A percentile compares a stretch with the other conserved stretches of the same genome.
These are phyloP conservation scores for Euryodendron excelsum DNA, from an alignment of 148 eudicot genomes.

Conservation along the genomic window DNA sequence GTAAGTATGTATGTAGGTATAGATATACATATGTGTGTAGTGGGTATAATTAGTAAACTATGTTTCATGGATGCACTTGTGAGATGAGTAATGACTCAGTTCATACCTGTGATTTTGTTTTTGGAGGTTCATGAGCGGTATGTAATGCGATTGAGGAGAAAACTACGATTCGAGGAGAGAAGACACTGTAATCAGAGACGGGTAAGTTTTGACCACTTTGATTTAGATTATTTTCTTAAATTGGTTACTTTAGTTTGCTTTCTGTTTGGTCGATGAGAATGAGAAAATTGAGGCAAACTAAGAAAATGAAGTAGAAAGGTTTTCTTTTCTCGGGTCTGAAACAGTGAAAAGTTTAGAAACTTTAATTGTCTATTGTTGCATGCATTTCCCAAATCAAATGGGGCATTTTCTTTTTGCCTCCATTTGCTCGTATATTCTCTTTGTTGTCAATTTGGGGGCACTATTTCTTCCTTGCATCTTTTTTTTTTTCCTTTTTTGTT, in stretches of 20 bases:
- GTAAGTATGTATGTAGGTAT: background rate
- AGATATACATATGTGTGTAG: background rate
- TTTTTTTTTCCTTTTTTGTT: background rate
- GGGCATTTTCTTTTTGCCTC: background rate
- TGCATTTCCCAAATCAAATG: no score
- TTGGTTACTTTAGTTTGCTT: background rate
- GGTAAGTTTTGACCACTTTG: constrained; percentile 34
- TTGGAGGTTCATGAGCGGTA: constrained; percentile 68
- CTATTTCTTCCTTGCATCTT: background rate
- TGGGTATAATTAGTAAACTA: background rate
- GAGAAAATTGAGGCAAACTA: background rate
- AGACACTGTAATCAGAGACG: constrained; percentile 67
- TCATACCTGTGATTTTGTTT: constrained; percentile 10
- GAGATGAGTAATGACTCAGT: background rate
- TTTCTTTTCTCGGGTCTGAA: background rate
- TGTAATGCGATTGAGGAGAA: constrained; percentile 59
- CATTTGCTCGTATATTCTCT: background rate
- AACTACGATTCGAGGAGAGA: constrained; percentile 65
- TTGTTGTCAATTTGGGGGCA: background rate
- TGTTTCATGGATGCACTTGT: background rate
- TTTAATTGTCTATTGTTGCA: background rate
- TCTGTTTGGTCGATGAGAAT: background rate
- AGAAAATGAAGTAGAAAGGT: background rate
- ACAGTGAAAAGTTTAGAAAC: background rate
- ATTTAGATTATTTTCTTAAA: background rate